Evolutionary conservation across 306 rosid genomes (phyloP), one percentile per base, ranked within the genome.

Genomic region (Acacia acuminata): DNA sequence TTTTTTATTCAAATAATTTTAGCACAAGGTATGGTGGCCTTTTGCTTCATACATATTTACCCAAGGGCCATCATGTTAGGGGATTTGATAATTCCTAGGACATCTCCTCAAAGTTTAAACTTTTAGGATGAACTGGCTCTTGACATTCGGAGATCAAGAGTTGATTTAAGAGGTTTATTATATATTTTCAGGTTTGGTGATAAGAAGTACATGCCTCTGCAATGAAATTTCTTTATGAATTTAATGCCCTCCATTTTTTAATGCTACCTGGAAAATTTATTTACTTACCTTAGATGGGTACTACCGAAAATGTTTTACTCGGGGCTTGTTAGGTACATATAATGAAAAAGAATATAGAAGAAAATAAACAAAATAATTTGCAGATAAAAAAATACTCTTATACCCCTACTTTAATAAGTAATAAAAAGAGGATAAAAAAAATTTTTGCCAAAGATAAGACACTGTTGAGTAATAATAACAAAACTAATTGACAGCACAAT

Each of bases 251-350:
- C 13, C 44, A 69, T 70, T 56, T 73, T 7, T 74, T 2, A 34
- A 73, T 73, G 53, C 30, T 64, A 17, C 66, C 36, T 27, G 4
- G 40, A 69, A 72, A 65, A 51, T 73, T 73, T 50, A 34, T 79
- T 68, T 32, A 36, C 55, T 34, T 80, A 17, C 55, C 43, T 68
- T 73, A 2, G 14, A 3, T 48, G 64, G 53, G 16, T 58, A 14
- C 48, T 38, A 30, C 42, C 40, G 0, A 17, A 64, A 17, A 50
- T 30, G 0, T 64, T 13, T 24, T 7, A 27, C 42, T 19, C 7
- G 56, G 60, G 10, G 3, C 10, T 7, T 19, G 10, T 19, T 53
- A 7, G 56, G 56, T 50, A 0, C n/a, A 50, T 16, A 47, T 47
- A 47, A 12, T 13, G 16, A 47, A 47, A 47, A 47, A 13, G 4